phyloP scores from a whole-genome alignment of 208 protist genomes.

The Tritrichomonas foetus region DNA sequence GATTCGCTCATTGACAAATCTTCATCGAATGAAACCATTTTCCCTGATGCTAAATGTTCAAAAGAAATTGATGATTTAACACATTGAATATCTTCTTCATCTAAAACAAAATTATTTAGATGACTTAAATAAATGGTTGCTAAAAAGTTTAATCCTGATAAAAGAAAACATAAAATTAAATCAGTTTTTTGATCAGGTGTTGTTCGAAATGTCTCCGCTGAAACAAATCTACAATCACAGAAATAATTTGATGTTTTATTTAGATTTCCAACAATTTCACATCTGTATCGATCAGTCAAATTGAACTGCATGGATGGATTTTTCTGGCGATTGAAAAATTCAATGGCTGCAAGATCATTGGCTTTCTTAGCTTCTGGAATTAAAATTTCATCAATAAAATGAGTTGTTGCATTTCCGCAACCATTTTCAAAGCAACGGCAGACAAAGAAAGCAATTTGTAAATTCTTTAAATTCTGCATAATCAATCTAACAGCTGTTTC shows the following conservation, averaged over 20 bases:
- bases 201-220: neutral
- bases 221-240: neutral
- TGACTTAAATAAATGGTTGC: neutral
- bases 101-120: neutral
- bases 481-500: neutral
- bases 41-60: too few relatives aligned
- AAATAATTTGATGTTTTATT: neutral
- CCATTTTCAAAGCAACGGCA: neutral
- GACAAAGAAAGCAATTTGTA: neutral
- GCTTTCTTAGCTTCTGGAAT: neutral
- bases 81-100: neutral
- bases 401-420: neutral
- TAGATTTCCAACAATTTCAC: too few relatives aligned
- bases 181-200: neutral
- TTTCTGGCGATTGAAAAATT: neutral
- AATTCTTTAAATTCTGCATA: neutral
- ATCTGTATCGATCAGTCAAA: neutral
- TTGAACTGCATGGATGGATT: neutral
- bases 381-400: neutral
- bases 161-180: neutral
- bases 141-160: neutral
- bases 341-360: neutral
- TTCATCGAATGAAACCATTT: too few relatives aligned
- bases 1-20: too few relatives aligned
- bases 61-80: neutral